These are phyloP conservation scores for Pseudozyma thailandica DNA, from an alignment of 1,284 basidiomycete genomes.

Conservation along the genomic window DNA sequence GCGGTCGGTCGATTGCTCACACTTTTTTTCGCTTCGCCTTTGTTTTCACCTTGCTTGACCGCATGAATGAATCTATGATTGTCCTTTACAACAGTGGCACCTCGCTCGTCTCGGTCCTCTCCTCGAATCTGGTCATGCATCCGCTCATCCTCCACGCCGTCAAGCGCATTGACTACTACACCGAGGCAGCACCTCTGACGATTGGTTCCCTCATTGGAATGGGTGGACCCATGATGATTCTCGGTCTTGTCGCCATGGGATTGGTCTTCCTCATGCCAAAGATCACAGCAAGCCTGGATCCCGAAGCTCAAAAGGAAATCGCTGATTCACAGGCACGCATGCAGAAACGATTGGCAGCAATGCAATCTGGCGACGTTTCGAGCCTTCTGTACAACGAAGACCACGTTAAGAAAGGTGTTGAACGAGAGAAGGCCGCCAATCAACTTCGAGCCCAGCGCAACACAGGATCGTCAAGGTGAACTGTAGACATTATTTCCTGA, in stretches of 20 bases:
- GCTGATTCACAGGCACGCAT: conserved; percentile 44
- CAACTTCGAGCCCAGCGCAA: conserved; percentile 22
- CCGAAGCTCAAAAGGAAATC: conserved; percentile 50
- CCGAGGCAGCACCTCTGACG: conserved; percentile 41
- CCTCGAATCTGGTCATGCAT: conserved; percentile 34
- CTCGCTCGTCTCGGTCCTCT: conserved; percentile 30
- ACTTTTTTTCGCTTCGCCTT: too few species aligned
- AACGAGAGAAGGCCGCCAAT: conserved; percentile 19
- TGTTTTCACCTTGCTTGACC: too few species aligned
- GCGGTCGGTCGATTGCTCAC: too few species aligned
- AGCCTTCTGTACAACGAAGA: conserved; percentile 43
- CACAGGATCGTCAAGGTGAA: conserved; percentile 18
- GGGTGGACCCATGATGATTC: conserved; percentile 49
- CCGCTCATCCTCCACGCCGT: conserved; percentile 43
- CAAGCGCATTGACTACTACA: conserved; percentile 44
- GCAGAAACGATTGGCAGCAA: conserved; percentile 48
- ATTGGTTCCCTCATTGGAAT: conserved; percentile 40
- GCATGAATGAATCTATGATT: too few species aligned
- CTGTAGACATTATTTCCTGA: not conserved
- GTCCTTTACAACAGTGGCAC: conserved; percentile 32
- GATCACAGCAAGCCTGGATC: conserved; percentile 43
- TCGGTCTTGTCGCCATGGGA: conserved; percentile 38
- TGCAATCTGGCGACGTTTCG: conserved; percentile 50
- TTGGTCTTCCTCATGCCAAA: conserved; percentile 44
- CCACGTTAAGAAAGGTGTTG: conserved; percentile 22